Conservation (phyloP, 2,329 filamentous ascomycete genomes). For the Cytospora mali region DNA sequence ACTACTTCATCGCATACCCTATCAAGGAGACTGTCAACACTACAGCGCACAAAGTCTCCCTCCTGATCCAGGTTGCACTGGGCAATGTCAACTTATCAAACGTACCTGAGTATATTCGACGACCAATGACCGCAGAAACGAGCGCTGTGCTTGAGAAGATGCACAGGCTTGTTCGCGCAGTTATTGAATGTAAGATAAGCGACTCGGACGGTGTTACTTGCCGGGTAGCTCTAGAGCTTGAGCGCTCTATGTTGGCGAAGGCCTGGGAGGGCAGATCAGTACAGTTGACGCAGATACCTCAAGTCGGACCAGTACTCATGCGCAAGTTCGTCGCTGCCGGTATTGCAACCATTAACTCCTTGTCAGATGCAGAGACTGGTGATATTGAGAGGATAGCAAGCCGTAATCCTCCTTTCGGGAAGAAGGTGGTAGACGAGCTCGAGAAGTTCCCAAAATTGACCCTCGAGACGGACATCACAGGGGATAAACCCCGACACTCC, state of each 20-base stretch:
- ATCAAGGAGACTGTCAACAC: conserved; percentile 68
- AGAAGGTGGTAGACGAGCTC: conserved; percentile 65
- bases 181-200: conserved; percentile 70
- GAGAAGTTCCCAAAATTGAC: conserved; percentile 68
- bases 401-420: conserved; percentile 82
- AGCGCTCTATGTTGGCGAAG: conserved; percentile 73
- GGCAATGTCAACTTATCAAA: conserved; percentile 57
- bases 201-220: conserved; percentile 66
- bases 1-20: conserved; percentile 67
- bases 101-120: conserved; percentile 31
- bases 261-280: conserved; percentile 81
- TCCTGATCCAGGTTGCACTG: conserved; percentile 76
- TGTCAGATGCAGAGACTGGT: conserved; percentile 67
- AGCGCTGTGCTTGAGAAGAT: conserved; percentile 67
- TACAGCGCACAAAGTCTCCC: conserved; percentile 72
- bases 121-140: conserved; percentile 63
- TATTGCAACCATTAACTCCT: conserved; percentile 70
- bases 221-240: conserved; percentile 73
- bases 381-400: conserved; percentile 77
- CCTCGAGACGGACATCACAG: conserved; percentile 36
- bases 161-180: conserved; percentile 71
- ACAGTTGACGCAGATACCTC: conserved; percentile 81
- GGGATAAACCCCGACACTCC: background rate
- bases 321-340: conserved; percentile 73
- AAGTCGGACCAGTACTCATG: conserved; percentile 74